Evolutionary conservation across 1,139 yeast species (phyloP).

Genomic region (Debaryomyces nepalensis): DNA sequence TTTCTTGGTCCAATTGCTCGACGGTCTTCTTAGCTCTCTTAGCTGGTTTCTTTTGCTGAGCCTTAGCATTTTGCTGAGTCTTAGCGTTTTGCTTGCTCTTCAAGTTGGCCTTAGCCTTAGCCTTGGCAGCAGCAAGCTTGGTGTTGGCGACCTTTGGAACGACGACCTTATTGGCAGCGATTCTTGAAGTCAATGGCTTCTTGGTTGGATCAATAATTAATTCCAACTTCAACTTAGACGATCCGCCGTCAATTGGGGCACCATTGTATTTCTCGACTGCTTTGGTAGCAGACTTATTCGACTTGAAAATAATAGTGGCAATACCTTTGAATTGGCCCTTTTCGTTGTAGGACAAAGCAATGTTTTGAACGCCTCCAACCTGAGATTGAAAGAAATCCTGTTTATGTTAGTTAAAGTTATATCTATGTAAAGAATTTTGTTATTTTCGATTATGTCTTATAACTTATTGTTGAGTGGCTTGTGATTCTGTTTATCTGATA

Average conservation of each 20-base stretch:
- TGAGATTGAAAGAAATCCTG: constrained; percentile 90
- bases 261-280: constrained; percentile 90
- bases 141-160: constrained; percentile 24
- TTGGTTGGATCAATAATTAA: constrained; percentile 83
- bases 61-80: constrained; percentile 23
- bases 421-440: constrained; percentile 4
- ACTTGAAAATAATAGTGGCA: constrained; percentile 82
- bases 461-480: constrained; percentile 8
- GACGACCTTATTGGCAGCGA: constrained; percentile 52
- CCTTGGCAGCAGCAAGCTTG: constrained; percentile 28
- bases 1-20: constrained; percentile 91
- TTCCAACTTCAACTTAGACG: constrained; percentile 77
- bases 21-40: constrained; percentile 73
- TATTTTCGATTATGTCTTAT: constrained; percentile 9
- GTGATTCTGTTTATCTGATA: constrained; percentile 6
- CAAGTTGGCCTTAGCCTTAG: constrained; percentile 34
- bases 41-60: constrained; percentile 37
- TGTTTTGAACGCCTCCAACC: constrained; percentile 81
- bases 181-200: constrained; percentile 76
- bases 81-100: constrained; percentile 28
- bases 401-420: constrained; percentile 16
- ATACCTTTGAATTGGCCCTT: constrained; percentile 90
- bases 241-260: constrained; percentile 91
- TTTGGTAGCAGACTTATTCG: constrained; percentile 62
- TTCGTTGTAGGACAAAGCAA: constrained; percentile 79